A percentile compares a stretch with the other conserved stretches of the same genome.
Conservation (phyloP, 2,329 filamentous ascomycete genomes). For the Samsoniella hepiali region DNA sequence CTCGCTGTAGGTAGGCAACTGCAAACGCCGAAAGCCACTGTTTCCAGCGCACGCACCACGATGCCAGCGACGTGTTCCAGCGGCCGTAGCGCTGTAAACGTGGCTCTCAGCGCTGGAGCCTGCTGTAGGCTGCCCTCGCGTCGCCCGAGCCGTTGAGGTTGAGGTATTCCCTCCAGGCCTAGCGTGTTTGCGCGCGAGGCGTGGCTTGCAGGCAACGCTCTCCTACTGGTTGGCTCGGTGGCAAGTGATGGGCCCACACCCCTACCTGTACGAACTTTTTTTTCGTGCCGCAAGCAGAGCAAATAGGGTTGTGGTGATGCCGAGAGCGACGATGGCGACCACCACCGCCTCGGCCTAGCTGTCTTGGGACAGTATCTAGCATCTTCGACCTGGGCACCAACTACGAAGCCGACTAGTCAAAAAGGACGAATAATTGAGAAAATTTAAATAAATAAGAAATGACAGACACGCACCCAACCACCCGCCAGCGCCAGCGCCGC, state of each 20-base stretch:
- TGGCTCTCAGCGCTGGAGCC: neutral
- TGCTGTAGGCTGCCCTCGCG: neutral
- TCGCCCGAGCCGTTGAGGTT: conserved; percentile 12
- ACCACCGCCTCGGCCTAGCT: conserved; percentile 10
- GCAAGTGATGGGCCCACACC: conserved; percentile 12
- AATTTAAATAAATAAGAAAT: neutral
- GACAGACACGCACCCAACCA: conserved; percentile 1
- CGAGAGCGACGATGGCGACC: conserved; percentile 8
- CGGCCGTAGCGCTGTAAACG: neutral
- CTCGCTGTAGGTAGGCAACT: neutral
- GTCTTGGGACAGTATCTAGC: neutral
- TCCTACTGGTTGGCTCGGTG: conserved; percentile 1
- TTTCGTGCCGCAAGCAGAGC: conserved; percentile 12
- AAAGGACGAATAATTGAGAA: neutral
- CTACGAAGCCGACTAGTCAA: neutral
- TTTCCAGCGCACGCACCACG: neutral
- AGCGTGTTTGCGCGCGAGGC: conserved; percentile 3
- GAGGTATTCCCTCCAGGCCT: neutral
- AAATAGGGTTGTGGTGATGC: conserved; percentile 19
- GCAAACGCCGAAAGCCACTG: too few relatives aligned
- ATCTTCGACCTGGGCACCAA: too few relatives aligned
- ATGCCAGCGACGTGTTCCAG: too few relatives aligned
- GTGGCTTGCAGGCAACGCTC: conserved; percentile 2
- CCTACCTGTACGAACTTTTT: neutral
- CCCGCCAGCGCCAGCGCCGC: neutral